Percentiles rank a stretch among this genome's conserved stretches.
These are phyloP conservation scores for Blumeria hordei DNA, from an alignment of 2,329 filamentous ascomycete species.

Conservation along the genomic window DNA sequence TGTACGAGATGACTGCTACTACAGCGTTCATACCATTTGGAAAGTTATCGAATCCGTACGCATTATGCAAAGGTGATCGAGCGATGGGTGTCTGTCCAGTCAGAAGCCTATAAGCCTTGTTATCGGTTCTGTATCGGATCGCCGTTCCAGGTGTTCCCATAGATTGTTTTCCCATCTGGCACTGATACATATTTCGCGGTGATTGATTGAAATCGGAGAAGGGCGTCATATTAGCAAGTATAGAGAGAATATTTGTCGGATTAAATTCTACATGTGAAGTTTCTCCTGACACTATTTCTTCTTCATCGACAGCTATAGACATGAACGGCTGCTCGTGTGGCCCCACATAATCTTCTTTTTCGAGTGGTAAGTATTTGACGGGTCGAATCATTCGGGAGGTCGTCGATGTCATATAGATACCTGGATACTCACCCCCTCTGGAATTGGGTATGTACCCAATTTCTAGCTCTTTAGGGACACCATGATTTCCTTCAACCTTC, in stretches of 20 bases:
- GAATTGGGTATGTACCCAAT: constrained; percentile 80
- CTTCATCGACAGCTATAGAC: constrained; percentile 81
- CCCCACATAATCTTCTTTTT: constrained; percentile 69
- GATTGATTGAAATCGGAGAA: constrained; percentile 99
- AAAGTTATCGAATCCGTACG: constrained; percentile 94
- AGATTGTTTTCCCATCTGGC: constrained; percentile 97
- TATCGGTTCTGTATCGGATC: constrained; percentile 70
- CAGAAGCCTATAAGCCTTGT: constrained; percentile 87
- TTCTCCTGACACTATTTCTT: constrained; percentile 67
- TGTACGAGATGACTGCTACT: constrained; percentile 95
- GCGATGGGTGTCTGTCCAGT: constrained; percentile 92
- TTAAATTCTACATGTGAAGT: constrained; percentile 87
- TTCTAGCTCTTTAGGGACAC: constrained; percentile 63
- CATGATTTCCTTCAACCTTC: constrained; percentile 75
- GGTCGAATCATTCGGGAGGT: constrained; percentile 72
- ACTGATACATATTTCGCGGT: constrained; percentile 97
- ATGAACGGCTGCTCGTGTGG: constrained; percentile 95
- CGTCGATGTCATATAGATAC: constrained; percentile 78
- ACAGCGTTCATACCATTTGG: constrained; percentile 90
- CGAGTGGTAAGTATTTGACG: constrained; percentile 73
- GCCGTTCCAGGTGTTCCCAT: constrained; percentile 92
- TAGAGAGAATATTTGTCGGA: constrained; percentile 90
- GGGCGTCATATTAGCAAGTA: constrained; percentile 93
- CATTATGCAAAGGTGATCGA: constrained; percentile 75
- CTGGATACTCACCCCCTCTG: constrained; percentile 81